Percentiles rank a stretch among this genome's conserved stretches.
Evolutionary conservation across 2,329 filamentous ascomycete species (phyloP).

Genomic region (Aspergillus latus): DNA sequence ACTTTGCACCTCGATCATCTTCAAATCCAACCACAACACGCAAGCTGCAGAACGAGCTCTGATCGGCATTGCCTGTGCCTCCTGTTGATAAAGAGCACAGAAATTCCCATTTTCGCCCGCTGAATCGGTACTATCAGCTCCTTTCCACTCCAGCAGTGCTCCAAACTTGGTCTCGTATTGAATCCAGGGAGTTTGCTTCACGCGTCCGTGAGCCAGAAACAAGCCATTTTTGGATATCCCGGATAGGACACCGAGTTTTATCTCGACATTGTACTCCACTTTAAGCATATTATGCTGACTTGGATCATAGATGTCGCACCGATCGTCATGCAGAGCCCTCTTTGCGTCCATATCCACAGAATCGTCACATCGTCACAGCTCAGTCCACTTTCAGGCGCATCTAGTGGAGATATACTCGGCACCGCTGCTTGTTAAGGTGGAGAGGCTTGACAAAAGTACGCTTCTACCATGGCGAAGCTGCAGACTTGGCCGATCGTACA

Average conservation of each 20-base stretch:
- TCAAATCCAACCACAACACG: not conserved
- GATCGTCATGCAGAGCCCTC: not conserved
- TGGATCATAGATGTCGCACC: not conserved
- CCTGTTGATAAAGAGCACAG: not conserved
- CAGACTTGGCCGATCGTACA: not conserved
- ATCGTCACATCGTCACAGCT: not conserved
- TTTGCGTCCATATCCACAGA: not conserved
- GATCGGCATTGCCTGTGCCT: not conserved
- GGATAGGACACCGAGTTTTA: not conserved
- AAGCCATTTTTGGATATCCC: not conserved
- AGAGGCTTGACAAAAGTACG: not conserved
- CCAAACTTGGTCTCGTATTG: not conserved
- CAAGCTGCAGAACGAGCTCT: not conserved
- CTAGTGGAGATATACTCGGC: not conserved
- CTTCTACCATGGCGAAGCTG: not conserved
- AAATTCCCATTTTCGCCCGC: not conserved
- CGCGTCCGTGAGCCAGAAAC: not conserved
- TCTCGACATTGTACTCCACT: not conserved
- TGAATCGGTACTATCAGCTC: not conserved
- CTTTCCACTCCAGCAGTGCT: not conserved
- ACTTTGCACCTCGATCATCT: not conserved
- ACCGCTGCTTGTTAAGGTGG: too few relatives aligned
- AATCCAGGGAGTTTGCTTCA: not conserved
- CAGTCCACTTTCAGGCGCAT: not conserved
- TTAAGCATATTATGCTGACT: not conserved